Conservation (phyloP, 352 stramenopile genomes). For the Phytophthora vignae region DNA sequence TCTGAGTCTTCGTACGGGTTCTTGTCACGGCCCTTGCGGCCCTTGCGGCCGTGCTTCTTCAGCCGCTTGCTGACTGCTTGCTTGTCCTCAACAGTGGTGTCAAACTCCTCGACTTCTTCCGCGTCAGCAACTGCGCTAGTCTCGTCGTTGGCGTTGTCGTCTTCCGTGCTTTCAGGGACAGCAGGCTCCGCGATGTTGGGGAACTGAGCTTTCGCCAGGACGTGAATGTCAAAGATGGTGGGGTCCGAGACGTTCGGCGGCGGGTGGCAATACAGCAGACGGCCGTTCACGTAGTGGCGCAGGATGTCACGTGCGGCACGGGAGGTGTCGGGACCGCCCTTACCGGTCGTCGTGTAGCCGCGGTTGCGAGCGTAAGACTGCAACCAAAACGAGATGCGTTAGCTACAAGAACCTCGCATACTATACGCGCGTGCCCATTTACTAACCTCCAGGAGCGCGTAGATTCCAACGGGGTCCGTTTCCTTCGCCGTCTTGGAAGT, state of each 20-base stretch:
- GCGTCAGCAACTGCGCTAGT: slow-evolving; percentile 1
- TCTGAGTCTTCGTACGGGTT: slow-evolving; percentile 96
- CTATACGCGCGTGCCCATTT: background rate
- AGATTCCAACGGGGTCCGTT: slow-evolving; percentile 82
- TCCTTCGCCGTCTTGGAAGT: slow-evolving; percentile 73
- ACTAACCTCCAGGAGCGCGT: slow-evolving; percentile 73
- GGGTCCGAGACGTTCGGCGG: slow-evolving; percentile 80
- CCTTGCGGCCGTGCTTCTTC: slow-evolving; percentile 97
- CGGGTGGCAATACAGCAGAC: slow-evolving; percentile 97
- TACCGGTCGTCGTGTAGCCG: slow-evolving; percentile 94
- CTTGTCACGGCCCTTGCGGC: slow-evolving; percentile 95
- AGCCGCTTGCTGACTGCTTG: slow-evolving; percentile 76
- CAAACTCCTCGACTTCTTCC: slow-evolving; percentile 69
- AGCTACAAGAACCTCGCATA: background rate
- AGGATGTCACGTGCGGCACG: slow-evolving; percentile 96
- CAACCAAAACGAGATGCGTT: slow-evolving; percentile 8
- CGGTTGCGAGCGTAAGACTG: slow-evolving; percentile 86
- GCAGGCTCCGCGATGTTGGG: slow-evolving; percentile 48
- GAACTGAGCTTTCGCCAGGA: slow-evolving; percentile 64
- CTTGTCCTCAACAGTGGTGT: slow-evolving; percentile 79
- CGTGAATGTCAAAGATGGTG: slow-evolving; percentile 81
- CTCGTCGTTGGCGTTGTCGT: slow-evolving; percentile 23
- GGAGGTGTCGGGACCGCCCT: slow-evolving; percentile 95
- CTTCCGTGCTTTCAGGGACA: slow-evolving; percentile 25
- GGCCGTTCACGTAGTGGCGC: slow-evolving; percentile 98